Evolutionary conservation across 2,329 filamentous ascomycete species (phyloP).

Genomic region (Capronia epimyces): DNA sequence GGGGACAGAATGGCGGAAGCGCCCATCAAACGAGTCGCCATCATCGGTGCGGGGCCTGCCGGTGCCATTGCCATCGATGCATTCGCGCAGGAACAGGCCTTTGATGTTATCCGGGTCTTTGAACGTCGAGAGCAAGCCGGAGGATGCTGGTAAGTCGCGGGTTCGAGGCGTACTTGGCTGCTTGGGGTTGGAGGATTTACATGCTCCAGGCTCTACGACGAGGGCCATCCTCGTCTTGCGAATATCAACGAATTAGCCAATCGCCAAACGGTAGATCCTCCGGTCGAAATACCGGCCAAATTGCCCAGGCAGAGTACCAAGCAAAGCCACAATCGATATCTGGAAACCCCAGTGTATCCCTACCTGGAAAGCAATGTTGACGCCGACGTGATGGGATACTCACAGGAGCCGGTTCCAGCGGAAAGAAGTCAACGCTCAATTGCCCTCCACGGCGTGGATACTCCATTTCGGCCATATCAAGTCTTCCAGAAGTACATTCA

Average conservation of each 20-base stretch:
- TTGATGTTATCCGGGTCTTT: conserved; percentile 34
- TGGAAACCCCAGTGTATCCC: conserved; percentile 34
- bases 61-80: conserved; percentile 34
- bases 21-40: conserved; percentile 23
- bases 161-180: not conserved
- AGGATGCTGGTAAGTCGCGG: conserved; percentile 33
- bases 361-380: conserved; percentile 36
- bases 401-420: conserved; percentile 47
- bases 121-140: conserved; percentile 34
- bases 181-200: not conserved
- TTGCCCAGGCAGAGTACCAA: conserved; percentile 24
- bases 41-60: conserved; percentile 33
- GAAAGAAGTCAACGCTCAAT: not conserved
- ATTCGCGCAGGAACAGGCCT: conserved; percentile 33
- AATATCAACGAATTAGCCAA: not conserved
- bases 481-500: conserved; percentile 53
- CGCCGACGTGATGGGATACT: conserved; percentile 41
- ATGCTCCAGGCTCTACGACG: not conserved
- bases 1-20: not conserved
- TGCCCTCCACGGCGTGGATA: conserved; percentile 32
- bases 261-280: not conserved
- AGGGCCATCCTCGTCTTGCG: not conserved
- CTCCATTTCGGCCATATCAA: conserved; percentile 52
- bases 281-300: not conserved
- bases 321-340: not conserved